A percentile compares a stretch with the other conserved stretches of the same genome.
Evolutionary conservation across 192 early-diverging fungal genomes (phyloP).

Genomic region (Tieghemiomyces parasiticus): DNA sequence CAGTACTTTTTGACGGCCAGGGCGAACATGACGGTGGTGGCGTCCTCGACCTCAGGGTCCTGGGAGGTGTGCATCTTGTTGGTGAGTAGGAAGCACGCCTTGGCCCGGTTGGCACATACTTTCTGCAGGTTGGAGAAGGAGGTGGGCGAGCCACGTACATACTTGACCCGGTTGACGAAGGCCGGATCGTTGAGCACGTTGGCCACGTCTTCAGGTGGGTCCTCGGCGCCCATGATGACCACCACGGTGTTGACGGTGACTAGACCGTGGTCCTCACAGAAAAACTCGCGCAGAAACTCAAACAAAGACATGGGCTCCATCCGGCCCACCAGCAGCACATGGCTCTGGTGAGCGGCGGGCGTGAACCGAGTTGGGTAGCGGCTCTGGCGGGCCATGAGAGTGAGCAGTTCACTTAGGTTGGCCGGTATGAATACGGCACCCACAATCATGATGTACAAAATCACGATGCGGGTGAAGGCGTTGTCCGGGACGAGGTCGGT

Average conservation of each 20-base stretch:
- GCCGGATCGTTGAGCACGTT: constrained; percentile 47
- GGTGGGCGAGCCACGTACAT: constrained; percentile 50
- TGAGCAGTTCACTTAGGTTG: constrained; percentile 43
- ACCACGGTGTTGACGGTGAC: constrained; percentile 46
- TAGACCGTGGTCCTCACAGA: constrained; percentile 60
- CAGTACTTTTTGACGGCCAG: constrained; percentile 54
- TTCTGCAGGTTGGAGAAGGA: constrained; percentile 36
- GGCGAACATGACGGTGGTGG: constrained; percentile 51
- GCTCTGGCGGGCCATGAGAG: constrained; percentile 37
- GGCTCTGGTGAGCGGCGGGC: constrained; percentile 28
- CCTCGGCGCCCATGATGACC: constrained; percentile 45
- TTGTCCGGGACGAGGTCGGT: constrained; percentile 48
- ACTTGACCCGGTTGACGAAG: constrained; percentile 48
- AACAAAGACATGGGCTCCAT: constrained; percentile 35
- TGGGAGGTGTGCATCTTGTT: constrained; percentile 25
- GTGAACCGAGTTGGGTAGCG: constrained; percentile 39
- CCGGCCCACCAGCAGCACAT: constrained; percentile 52
- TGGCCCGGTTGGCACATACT: constrained; percentile 31
- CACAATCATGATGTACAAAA: constrained; percentile 53
- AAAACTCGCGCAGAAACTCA: constrained; percentile 65
- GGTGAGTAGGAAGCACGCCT: constrained; percentile 46
- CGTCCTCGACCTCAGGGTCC: constrained; percentile 41
- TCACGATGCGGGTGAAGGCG: constrained; percentile 34
- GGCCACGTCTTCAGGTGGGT: constrained; percentile 34
- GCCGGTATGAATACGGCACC: constrained; percentile 56